These are phyloP conservation scores for Naganishia randhawae DNA, from an alignment of 768 basidiomycete species.

Conservation along the genomic window DNA sequence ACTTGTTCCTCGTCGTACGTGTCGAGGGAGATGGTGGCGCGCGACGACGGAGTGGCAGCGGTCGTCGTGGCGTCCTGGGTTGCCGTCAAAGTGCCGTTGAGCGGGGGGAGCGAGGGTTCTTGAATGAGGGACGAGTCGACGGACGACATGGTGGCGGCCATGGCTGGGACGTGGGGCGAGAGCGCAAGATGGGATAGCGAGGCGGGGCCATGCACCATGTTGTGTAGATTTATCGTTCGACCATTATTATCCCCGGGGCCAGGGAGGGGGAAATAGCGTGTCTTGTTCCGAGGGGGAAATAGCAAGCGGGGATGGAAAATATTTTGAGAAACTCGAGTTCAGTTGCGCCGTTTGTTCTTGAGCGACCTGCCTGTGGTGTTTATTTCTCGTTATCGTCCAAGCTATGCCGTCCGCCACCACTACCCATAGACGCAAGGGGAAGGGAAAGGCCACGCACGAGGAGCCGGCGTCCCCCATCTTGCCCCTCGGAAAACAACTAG, in stretches of 20 bases:
- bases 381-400: background rate
- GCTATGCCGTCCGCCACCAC: slow-evolving; percentile 9
- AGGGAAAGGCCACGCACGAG: slow-evolving; percentile 19
- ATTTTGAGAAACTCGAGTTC: background rate
- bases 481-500: slow-evolving; percentile 84
- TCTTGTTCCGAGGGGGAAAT: background rate
- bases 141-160: slow-evolving; percentile 17
- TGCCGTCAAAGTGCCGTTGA: too few species aligned
- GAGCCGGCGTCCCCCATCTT: slow-evolving; percentile 18
- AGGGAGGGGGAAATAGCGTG: background rate
- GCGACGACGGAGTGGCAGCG: background rate
- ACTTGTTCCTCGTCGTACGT: slow-evolving; percentile 77
- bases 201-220: background rate
- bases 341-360: background rate
- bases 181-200: background rate
- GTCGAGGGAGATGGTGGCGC: slow-evolving; percentile 24
- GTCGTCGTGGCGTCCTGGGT: background rate
- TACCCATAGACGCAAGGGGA: slow-evolving; percentile 10
- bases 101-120: slow-evolving; percentile 15
- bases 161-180: background rate
- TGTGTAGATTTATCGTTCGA: slow-evolving; percentile 15
- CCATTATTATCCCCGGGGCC: background rate
- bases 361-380: background rate
- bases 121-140: background rate
- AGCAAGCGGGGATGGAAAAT: background rate